Conservation (phyloP, 2,329 filamentous ascomycete genomes). For the Sporothrix protearum region DNA sequence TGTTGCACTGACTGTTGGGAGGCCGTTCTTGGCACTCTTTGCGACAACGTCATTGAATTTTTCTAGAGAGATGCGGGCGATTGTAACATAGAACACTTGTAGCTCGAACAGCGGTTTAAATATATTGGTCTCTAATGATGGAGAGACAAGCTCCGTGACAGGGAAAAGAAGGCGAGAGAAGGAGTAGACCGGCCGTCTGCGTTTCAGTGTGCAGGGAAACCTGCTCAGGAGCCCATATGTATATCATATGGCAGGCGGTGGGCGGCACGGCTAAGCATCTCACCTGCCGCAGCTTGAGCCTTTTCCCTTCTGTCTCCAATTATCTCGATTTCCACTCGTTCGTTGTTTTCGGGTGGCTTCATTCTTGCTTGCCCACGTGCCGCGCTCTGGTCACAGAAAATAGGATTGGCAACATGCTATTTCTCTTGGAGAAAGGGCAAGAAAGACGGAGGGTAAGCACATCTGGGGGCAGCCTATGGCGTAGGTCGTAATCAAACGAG, state of each 20-base stretch:
- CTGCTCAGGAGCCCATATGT: background rate
- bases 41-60: slow-evolving; percentile 4
- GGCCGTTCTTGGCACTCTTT: background rate
- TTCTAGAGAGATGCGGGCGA: background rate
- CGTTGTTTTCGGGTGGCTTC: background rate
- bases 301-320: background rate
- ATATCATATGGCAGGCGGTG: background rate
- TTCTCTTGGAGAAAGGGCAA: background rate
- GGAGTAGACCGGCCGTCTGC: slow-evolving; percentile 1
- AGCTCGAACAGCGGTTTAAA: background rate
- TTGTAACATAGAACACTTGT: background rate
- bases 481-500: background rate
- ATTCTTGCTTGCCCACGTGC: background rate
- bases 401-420: background rate
- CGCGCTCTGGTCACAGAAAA: background rate
- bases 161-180: background rate
- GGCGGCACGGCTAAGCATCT: slow-evolving; percentile 6
- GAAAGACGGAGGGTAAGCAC: background rate
- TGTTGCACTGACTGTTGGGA: background rate
- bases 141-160: background rate
- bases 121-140: background rate
- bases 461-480: background rate
- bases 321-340: background rate
- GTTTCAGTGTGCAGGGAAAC: slow-evolving; percentile 12
- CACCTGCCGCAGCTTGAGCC: slow-evolving; percentile 1